Evolutionary conservation across 306 rosid species (phyloP).

Genomic region (Vigna trinervia): DNA sequence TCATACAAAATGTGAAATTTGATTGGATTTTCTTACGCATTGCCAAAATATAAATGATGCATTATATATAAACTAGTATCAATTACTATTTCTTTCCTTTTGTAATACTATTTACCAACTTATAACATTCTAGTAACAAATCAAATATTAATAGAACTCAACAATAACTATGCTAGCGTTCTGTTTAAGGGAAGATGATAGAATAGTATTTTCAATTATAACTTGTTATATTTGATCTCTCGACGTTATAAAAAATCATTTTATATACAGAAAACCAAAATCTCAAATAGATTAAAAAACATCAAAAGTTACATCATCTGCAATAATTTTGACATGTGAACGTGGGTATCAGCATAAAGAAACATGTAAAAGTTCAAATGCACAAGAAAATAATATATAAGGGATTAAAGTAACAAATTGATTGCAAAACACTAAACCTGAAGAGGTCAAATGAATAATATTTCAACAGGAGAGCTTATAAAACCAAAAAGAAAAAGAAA

Average conservation of each 20-base stretch:
- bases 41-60: background rate
- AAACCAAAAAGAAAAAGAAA: constrained; percentile 63
- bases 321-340: background rate
- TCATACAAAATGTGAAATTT: background rate
- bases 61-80: background rate
- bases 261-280: background rate
- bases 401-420: background rate
- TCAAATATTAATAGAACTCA: background rate
- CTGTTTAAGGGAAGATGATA: background rate
- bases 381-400: background rate
- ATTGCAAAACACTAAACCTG: constrained; percentile 20
- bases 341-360: background rate
- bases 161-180: background rate
- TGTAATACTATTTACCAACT: constrained; percentile 5
- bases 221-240: background rate
- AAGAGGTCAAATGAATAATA: constrained; percentile 34
- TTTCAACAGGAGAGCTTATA: constrained; percentile 28
- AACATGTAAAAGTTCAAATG: constrained; percentile 8
- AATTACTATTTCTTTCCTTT: background rate
- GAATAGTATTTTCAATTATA: background rate
- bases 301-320: background rate
- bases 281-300: background rate
- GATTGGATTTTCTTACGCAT: background rate
- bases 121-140: background rate
- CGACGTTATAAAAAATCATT: background rate